Evolutionary conservation across 192 early-diverging fungal genomes (phyloP), one percentile per base, ranked within the genome.

Genomic region (Rhizoclosmatium globosum): DNA sequence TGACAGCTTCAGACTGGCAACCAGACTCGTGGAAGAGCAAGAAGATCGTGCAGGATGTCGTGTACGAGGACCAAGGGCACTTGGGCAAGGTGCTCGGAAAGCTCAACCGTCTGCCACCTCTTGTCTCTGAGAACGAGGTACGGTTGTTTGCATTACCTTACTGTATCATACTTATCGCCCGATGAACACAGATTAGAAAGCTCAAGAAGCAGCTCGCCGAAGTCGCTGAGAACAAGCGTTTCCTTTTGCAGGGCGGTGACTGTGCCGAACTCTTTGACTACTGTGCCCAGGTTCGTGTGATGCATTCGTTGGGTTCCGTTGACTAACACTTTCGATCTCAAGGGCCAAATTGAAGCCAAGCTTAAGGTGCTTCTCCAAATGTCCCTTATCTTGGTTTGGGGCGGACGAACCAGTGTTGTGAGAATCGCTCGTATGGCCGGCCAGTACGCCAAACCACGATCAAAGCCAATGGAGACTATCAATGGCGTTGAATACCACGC

Each of bases 251-350:
- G 85, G 98, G 98, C 72, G 98, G 98, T 68, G 98, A 98, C 85
- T 99, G 98, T 85, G 98, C 98, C 38, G 98, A 99, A 86, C 89
- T 95, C 47, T 99, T 99, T 84, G 96, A 99, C 78, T 99, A 99
- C 84, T 99, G 97, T 84, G 90, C 92, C n/a, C 89, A 93, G 87
- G 92, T 93, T 7, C 60, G 38, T 21, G 60, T 62, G 53, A 11
- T 56, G 60, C 21, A 19, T 62, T 62, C 21, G 9, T 1, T 19
- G 11, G 21, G 4, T 39, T 62, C 50, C 50, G 17, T 13, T 17
- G 17, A 53, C 50, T 53, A 17, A 53, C 50, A 0, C 50, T 62
- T n/a, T 31, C 38, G 41, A 50, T 4, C 38, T 57, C 47, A 57
- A 94, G 87, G 89, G 91, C 59, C 93, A 93, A 41, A 98, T 99